Evolutionary conservation across 768 basidiomycete species (phyloP).

Genomic region (Trametes cubensis): DNA sequence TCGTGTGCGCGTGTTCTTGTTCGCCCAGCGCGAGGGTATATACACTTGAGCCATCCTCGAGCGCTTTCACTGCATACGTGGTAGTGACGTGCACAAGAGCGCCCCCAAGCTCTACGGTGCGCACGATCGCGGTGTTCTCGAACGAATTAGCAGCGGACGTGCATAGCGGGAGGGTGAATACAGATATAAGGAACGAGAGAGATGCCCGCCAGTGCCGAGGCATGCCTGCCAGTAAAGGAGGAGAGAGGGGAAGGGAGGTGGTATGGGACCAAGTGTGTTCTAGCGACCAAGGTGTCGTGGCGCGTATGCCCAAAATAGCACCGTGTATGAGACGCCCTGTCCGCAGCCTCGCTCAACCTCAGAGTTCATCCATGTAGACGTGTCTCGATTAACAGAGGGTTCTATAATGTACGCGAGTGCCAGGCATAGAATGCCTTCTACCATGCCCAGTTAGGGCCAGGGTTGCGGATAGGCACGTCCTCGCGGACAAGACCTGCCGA

Average conservation of each 20-base stretch:
- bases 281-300: constrained; percentile 22
- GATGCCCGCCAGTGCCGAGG: constrained; percentile 23
- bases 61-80: constrained; percentile 80
- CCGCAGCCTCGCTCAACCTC: background rate
- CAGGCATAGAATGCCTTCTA: constrained; percentile 39
- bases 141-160: constrained; percentile 56
- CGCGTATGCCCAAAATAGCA: constrained; percentile 24
- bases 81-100: constrained; percentile 87
- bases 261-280: constrained; percentile 23
- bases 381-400: constrained; percentile 6
- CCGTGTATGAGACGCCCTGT: constrained; percentile 6
- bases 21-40: constrained; percentile 72
- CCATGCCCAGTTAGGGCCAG: constrained; percentile 77
- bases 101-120: constrained; percentile 88
- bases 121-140: constrained; percentile 88
- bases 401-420: constrained; percentile 16
- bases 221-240: constrained; percentile 14
- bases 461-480: constrained; percentile 76
- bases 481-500: constrained; percentile 81
- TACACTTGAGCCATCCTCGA: constrained; percentile 57
- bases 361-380: background rate
- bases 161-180: constrained; percentile 46
- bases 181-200: constrained; percentile 46
- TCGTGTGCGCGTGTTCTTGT: constrained; percentile 66
- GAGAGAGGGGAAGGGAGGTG: constrained; percentile 11